A percentile compares a stretch with the other conserved stretches of the same genome.
Evolutionary conservation across 768 basidiomycete species (phyloP).

Genomic region (Dendrothele bispora): DNA sequence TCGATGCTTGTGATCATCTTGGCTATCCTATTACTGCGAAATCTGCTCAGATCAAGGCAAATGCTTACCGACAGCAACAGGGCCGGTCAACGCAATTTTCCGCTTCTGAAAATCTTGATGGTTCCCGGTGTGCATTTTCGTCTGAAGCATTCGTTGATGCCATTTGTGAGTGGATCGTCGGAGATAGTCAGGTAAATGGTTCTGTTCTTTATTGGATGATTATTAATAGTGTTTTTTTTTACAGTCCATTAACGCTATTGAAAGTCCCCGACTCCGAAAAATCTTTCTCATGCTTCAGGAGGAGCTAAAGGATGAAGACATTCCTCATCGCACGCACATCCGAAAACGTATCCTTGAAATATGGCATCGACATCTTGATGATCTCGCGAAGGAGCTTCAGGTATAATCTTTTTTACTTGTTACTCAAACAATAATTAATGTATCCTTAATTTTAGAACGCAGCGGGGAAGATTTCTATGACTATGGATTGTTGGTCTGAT

Average conservation of each 20-base stretch:
- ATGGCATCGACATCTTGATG: constrained; percentile 22
- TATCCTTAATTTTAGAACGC: constrained; percentile 16
- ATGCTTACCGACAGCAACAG: too few relatives aligned
- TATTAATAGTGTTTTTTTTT: background rate
- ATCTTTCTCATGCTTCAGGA: constrained; percentile 23
- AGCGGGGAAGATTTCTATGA: constrained; percentile 34
- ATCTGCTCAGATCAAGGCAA: too few relatives aligned
- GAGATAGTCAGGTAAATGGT: constrained; percentile 25
- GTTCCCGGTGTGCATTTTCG: constrained; percentile 18
- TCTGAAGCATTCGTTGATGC: constrained; percentile 27
- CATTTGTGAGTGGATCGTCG: constrained; percentile 26
- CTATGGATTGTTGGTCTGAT: constrained; percentile 38
- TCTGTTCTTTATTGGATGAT: background rate
- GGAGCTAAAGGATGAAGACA: constrained; percentile 30
- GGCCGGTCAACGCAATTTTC: too few relatives aligned
- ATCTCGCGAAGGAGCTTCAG: constrained; percentile 18
- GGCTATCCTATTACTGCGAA: too few relatives aligned
- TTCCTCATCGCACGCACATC: constrained; percentile 27
- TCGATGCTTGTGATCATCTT: too few relatives aligned
- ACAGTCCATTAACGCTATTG: constrained; percentile 24
- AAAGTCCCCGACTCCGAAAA: constrained; percentile 15
- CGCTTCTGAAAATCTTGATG: too few relatives aligned
- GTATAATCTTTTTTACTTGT: constrained; percentile 10
- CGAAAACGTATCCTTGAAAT: constrained; percentile 20
- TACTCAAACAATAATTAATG: background rate